Evolutionary conservation across 2,329 filamentous ascomycete genomes (phyloP), one percentile per base, ranked within the genome.

Genomic region (Zalaria sp.): DNA sequence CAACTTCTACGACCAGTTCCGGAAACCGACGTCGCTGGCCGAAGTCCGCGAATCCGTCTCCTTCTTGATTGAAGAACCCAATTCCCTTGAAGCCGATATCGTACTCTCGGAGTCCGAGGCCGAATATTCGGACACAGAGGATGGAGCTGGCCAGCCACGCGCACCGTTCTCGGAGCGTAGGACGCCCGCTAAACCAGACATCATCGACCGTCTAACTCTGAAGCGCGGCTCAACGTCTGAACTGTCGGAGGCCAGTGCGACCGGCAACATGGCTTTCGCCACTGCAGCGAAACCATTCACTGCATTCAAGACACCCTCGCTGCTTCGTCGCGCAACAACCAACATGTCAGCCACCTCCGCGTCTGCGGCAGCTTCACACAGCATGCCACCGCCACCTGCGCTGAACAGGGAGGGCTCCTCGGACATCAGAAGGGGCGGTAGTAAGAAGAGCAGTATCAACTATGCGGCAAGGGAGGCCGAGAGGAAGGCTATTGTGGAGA

Each of bases 21-120:
- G 63, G 59, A 86, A 79, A 52, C 85, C 87, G 0, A 71, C 80
- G 4, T 83, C 79, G 11, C 66, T 93, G 6, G 77, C 79, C 27
- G 85, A 95, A 54, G 82, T 95, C 47, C 79, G 86, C 43, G 77
- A 89, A 57, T 85, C 83, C 0, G 67, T 95, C 5, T 93, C 84
- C 4, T 83, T 81, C 58, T 71, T 95, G 6, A 78, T 94, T 10
- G 87, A 93, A 40, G 73, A 75, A 34, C 68, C 68, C 11, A 55
- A 66, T 5, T 51, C 58, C 25, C 77, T 83, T 35, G 72, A 75
- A 26, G 71, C 73, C 10, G 55, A 64, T 47, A 46, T 53, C 31
- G 53, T 55, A 18, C 56, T 60, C 35, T 64, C 62, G 0, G 64
- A 66, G 25, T 58, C 60, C 27, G 61, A 67, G 43, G 47, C 57